Base-by-base conservation (phyloP, 2,329 filamentous ascomycete species). In the Tolypocladium guangdongense region DNA sequence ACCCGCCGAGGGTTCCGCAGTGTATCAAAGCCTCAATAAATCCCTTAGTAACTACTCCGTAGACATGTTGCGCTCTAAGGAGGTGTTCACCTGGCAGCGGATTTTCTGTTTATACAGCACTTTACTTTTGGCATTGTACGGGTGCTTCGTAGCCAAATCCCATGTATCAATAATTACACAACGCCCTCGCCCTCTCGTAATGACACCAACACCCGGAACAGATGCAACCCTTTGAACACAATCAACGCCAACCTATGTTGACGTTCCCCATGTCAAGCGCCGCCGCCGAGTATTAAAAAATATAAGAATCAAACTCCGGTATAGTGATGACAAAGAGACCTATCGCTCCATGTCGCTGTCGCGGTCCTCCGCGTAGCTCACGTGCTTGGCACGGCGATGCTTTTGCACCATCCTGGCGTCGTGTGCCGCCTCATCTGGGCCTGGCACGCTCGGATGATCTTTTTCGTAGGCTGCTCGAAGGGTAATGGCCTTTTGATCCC, bases 401-500 rank as follows among this genome's bases (percentile, higher is more conserved):
- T 71, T 72, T 41, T 64, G 62, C 49, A 59, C 55, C 55, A 54
- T 50, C 43, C 52, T 53, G 48, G 56, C 60, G 37, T 60, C 57
- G 33, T 56, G 50, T 36, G 55, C 41, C 14, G 55, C 22, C 38
- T 66, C 67, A 30, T 62, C 59, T 7, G 60, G 57, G 3, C 61
- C 59, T 2, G 60, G 52, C 22, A 58, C 52, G 52, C 55, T 62
- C 3, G 80, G 78, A 61, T 84, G 72, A 4, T 76, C 75, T 55
- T 66, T 71, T 54, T 80, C 77, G 56, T 81, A 86, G 53, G 71
- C 67, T 20, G 66, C 68, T 55, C 76, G 72, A 36, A 81, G 75
- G 53, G 76, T 75, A 30, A 73, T 70, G 4, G 86, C 86, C 54
- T 83, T 79, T 22, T 69, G 72, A 64, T 95, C 88, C 89, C 91